phyloP scores from a whole-genome alignment of 2,329 filamentous ascomycete genomes.

The Clarireedia monteithiana region DNA sequence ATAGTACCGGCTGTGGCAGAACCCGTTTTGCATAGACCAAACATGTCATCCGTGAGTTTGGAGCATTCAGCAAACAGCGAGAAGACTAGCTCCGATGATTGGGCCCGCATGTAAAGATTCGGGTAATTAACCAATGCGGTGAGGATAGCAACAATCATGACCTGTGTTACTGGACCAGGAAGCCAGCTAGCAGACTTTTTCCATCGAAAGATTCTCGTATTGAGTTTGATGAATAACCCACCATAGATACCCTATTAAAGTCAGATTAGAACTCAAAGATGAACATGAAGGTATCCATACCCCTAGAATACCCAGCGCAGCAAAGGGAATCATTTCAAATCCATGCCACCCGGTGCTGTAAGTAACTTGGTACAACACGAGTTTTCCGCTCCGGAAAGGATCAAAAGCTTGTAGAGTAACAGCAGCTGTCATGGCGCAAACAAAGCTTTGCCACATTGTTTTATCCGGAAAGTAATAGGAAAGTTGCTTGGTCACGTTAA shows the following conservation, averaged over 20 bases:
- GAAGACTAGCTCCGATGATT: slow-evolving; percentile 84
- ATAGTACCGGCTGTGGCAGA: slow-evolving; percentile 77
- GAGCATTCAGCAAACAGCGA: slow-evolving; percentile 88
- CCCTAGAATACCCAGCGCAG: slow-evolving; percentile 76
- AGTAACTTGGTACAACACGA: slow-evolving; percentile 92
- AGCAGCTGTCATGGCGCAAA: slow-evolving; percentile 97
- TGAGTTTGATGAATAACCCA: slow-evolving; percentile 87
- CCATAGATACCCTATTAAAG: slow-evolving; percentile 72
- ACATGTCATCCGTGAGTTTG: slow-evolving; percentile 71
- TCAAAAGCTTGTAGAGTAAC: slow-evolving; percentile 89
- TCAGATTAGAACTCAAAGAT: slow-evolving; percentile 11
- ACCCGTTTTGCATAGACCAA: slow-evolving; percentile 84
- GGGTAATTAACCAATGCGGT: slow-evolving; percentile 91
- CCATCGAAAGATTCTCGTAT: slow-evolving; percentile 80
- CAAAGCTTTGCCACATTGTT: slow-evolving; percentile 99
- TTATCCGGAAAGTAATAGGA: slow-evolving; percentile 98
- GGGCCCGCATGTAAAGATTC: slow-evolving; percentile 91
- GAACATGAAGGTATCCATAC: slow-evolving; percentile 31
- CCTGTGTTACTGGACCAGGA: slow-evolving; percentile 70
- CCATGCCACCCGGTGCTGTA: slow-evolving; percentile 90
- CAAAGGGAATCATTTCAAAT: slow-evolving; percentile 87
- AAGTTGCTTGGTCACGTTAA: slow-evolving; percentile 54
- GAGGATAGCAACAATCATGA: slow-evolving; percentile 67
- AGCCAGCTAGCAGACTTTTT: slow-evolving; percentile 59
- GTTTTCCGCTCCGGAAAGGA: slow-evolving; percentile 89